Percentiles rank a stretch among this genome's conserved stretches.
phyloP scores from a whole-genome alignment of 2,329 filamentous ascomycete species.

The Aureobasidium pullulans region DNA sequence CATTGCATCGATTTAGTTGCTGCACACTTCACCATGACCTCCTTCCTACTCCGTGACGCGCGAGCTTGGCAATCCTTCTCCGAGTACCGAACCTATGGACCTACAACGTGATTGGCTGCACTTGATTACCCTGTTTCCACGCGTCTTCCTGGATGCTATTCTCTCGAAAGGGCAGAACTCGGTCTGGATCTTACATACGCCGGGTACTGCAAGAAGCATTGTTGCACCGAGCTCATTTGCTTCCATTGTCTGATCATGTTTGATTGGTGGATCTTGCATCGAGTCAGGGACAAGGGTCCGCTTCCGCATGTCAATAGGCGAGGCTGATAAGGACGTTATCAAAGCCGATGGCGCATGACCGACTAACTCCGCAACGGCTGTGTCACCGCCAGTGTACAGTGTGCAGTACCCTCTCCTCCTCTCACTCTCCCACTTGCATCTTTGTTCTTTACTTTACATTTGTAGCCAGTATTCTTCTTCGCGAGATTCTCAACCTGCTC shows the following conservation, averaged over 20 bases:
- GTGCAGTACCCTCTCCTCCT: neutral
- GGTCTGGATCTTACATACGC: neutral
- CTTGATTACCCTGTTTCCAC: neutral
- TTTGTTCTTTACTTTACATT: neutral
- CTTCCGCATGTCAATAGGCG: neutral
- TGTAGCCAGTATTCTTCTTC: neutral
- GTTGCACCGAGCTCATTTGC: neutral
- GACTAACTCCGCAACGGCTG: slow-evolving; percentile 7
- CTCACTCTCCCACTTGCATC: neutral
- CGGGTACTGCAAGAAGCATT: neutral
- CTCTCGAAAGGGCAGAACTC: neutral
- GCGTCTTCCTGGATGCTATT: neutral
- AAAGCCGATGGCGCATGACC: slow-evolving; percentile 7
- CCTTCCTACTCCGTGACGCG: neutral
- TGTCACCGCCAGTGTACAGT: neutral
- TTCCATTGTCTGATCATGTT: neutral
- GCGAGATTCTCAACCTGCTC: neutral
- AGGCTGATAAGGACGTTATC: slow-evolving; percentile 4
- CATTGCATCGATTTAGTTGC: neutral
- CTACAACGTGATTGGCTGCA: neutral
- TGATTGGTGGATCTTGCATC: neutral
- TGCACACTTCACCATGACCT: neutral
- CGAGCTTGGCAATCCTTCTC: slow-evolving; percentile 3
- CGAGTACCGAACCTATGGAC: neutral
- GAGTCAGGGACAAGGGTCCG: slow-evolving; percentile 1